These are phyloP conservation scores for Podospora anserina DNA, from an alignment of 495 filamentous ascomycete species.

Conservation along the genomic window DNA sequence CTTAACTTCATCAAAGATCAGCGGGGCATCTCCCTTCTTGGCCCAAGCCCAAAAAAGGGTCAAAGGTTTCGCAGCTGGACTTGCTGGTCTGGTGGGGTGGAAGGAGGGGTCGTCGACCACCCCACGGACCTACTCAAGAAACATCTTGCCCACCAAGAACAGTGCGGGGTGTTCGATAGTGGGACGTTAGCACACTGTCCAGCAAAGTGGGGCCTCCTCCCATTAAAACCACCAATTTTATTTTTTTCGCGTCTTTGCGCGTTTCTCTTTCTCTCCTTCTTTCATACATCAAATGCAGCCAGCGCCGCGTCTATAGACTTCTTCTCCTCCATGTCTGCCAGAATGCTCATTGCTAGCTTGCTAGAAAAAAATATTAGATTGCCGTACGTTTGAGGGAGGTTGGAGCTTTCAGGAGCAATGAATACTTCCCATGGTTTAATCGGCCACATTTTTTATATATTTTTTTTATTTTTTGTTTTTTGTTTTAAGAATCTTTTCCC, in stretches of 20 bases:
- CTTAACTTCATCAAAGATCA: neutral
- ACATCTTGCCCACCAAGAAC: neutral
- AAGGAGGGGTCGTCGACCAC: no score
- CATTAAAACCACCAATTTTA: neutral
- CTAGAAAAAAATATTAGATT: slow-evolving; percentile 25
- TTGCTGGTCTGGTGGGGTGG: no score
- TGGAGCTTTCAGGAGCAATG: slow-evolving; percentile 29
- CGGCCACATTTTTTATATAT: slow-evolving; percentile 26
- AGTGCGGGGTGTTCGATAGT: no score
- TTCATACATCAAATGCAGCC: slow-evolving; percentile 29
- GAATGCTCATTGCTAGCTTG: slow-evolving; percentile 33
- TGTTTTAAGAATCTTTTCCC: no score
- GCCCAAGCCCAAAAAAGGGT: no score
- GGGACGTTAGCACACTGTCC: neutral
- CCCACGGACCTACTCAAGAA: no score
- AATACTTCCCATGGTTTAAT: slow-evolving; percentile 36
- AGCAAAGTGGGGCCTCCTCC: neutral
- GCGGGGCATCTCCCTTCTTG: neutral
- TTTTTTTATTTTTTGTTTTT: neutral
- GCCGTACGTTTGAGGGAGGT: slow-evolving; percentile 42
- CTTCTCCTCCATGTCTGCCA: slow-evolving; percentile 23
- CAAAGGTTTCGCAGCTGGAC: no score
- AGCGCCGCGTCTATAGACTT: slow-evolving; percentile 35
- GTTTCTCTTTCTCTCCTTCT: slow-evolving; percentile 19
- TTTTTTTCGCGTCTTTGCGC: neutral